Evolutionary conservation across 345 rosid species (phyloP).

Genomic region (Raphanus sativus): DNA sequence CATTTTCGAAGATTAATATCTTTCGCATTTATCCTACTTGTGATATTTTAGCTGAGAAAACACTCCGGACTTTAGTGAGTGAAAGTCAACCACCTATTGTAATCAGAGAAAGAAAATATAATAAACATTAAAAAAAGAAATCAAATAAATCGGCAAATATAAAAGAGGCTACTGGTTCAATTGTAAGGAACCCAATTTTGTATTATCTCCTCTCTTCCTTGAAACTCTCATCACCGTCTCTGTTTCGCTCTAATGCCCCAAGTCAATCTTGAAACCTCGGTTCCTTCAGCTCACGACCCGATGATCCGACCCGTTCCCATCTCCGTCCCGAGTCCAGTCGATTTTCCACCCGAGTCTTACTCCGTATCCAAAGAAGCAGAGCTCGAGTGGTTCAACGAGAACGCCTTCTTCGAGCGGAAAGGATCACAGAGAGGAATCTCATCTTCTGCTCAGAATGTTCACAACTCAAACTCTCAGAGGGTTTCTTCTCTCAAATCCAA

Average conservation of each 20-base stretch:
- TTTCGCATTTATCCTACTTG: background rate
- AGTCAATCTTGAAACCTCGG: slow-evolving; percentile 74
- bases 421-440: slow-evolving; percentile 71
- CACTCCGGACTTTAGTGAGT: background rate
- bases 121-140: background rate
- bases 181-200: background rate
- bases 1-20: background rate
- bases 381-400: slow-evolving; percentile 79
- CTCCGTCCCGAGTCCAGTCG: slow-evolving; percentile 41
- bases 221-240: slow-evolving; percentile 6
- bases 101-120: background rate
- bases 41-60: slow-evolving; percentile 2
- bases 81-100: slow-evolving; percentile 26
- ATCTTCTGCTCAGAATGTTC: slow-evolving; percentile 31
- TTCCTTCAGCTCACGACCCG: slow-evolving; percentile 40
- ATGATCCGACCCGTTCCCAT: slow-evolving; percentile 12
- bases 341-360: slow-evolving; percentile 88
- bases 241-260: slow-evolving; percentile 24
- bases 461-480: slow-evolving; percentile 58
- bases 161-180: slow-evolving; percentile 7
- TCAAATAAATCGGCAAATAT: slow-evolving; percentile 9
- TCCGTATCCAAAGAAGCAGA: slow-evolving; percentile 81
- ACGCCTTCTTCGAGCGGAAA: slow-evolving; percentile 81
- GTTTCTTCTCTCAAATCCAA: slow-evolving; percentile 60
- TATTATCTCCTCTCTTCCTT: background rate